A percentile compares a stretch with the other conserved stretches of the same genome.
Evolutionary conservation across 2,329 filamentous ascomycete genomes (phyloP).

Genomic region (Hymenoscyphus scutula): DNA sequence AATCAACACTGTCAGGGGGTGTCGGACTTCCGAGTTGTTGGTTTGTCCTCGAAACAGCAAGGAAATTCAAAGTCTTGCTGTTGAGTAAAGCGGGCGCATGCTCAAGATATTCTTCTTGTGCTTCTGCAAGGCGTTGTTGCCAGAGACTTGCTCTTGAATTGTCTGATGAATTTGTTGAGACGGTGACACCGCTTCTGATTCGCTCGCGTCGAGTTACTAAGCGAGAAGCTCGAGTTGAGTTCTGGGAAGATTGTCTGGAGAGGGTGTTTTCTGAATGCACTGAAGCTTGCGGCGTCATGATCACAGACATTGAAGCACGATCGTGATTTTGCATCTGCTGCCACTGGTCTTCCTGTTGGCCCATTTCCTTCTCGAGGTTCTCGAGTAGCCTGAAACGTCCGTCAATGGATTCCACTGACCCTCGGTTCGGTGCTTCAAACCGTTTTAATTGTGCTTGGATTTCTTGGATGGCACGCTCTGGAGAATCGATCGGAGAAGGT

Average conservation of each 20-base stretch:
- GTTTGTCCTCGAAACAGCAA: constrained; percentile 39
- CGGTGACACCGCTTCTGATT: constrained; percentile 37
- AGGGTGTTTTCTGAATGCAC: constrained; percentile 15
- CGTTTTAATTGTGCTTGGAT: constrained; percentile 35
- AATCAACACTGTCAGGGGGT: constrained; percentile 52
- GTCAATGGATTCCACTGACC: constrained; percentile 30
- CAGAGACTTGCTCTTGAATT: constrained; percentile 40
- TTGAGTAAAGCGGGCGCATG: constrained; percentile 40
- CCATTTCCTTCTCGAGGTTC: constrained; percentile 62
- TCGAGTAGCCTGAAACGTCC: constrained; percentile 45
- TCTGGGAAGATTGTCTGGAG: constrained; percentile 30
- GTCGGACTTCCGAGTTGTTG: constrained; percentile 51
- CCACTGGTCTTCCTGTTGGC: constrained; percentile 58
- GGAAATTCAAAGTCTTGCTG: constrained; percentile 42
- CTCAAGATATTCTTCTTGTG: constrained; percentile 46
- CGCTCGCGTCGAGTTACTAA: constrained; percentile 41
- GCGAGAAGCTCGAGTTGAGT: constrained; percentile 40
- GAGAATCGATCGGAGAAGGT: constrained; percentile 32
- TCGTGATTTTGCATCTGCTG: constrained; percentile 52
- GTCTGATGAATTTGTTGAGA: constrained; percentile 36
- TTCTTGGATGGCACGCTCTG: constrained; percentile 30
- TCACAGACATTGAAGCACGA: constrained; percentile 33
- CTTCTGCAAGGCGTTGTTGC: constrained; percentile 47
- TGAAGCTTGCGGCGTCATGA: constrained; percentile 26
- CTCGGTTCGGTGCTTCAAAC: constrained; percentile 33